Conservation (phyloP, 768 basidiomycete species). For the Phylloporus sp. region DNA sequence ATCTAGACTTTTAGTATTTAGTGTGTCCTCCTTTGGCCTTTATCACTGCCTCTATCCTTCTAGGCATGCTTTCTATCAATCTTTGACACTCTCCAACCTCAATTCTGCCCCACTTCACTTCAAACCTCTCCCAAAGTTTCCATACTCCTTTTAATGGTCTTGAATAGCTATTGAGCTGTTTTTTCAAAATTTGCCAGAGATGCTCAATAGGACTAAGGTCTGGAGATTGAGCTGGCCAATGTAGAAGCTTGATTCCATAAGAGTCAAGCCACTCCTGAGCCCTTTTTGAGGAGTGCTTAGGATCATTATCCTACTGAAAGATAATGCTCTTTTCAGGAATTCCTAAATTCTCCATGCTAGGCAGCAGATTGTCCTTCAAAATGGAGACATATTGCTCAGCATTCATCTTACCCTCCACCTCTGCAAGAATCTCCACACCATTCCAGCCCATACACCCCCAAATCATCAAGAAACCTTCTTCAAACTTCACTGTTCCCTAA, state of each 20-base stretch:
- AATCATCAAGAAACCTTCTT: not conserved
- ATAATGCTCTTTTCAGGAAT: not conserved
- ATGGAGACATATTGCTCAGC: not conserved
- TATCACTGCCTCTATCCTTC: not conserved
- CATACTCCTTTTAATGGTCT: no score
- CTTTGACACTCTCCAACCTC: not conserved
- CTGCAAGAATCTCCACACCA: no score
- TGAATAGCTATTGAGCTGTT: no score
- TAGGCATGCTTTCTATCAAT: not conserved
- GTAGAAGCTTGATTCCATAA: not conserved
- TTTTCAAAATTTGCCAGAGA: no score
- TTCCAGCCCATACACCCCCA: no score
- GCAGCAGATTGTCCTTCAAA: not conserved
- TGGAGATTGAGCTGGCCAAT: no score
- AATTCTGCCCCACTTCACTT: not conserved
- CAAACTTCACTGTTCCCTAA: no score
- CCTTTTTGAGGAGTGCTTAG: not conserved
- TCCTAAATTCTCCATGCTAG: not conserved
- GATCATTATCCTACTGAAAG: not conserved
- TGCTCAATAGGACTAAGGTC: no score
- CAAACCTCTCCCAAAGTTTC: not conserved
- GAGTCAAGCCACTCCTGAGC: not conserved
- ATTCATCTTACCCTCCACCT: no score
- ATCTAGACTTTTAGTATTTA: constrained; percentile 1
- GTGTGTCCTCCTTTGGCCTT: not conserved